Base-by-base conservation (phyloP, 495 filamentous ascomycete genomes). In the Hypomontagnella submonticulosa region DNA sequence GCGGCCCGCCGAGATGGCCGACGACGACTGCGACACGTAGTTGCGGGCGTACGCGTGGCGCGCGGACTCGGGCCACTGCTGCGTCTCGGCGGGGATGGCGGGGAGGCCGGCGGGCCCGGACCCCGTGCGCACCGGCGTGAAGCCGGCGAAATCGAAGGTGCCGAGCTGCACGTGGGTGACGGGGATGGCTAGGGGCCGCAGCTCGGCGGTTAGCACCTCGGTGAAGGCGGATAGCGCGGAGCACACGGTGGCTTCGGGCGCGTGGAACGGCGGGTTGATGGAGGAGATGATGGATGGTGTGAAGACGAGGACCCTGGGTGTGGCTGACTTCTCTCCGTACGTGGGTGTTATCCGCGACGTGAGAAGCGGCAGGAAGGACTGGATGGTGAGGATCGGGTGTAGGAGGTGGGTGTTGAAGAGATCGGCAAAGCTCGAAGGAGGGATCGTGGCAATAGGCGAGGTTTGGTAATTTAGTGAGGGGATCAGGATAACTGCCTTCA, bases 381-480 rank as follows among this genome's bases (percentile, higher is more conserved):
- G 92, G 9, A 91, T 83, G 0, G 89, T 92, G 56, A 96, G 83
- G 61, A 98, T 90, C 4, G 96, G 93, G n/a, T 90, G 88, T 27
- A 98, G 84, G n/a, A 98, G 83, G 53, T 93, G 92, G 4, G 90
- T 91, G 79, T 97, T 97, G 67, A 98, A 83, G 11, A 90, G 88
- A 71, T 98, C 92, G 53, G 90, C 90, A 84, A 94, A 97, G 62
- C 85, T 84, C 15, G 89, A 90, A 0, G 90, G 85, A 7, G 92
- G 86, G 57, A 97, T 87, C 4, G 90, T 93, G 55, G 92, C 92
- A 38, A 97, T 88, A 1, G 91, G 89, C 3, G 89, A 88, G 38
- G 88, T 84, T 9, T 89, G 88, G 73, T 88, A 90, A 61, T 87
- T 85, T 27, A 89, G 81, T 10, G 87, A 85, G 0, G 89, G 89